A percentile compares a stretch with the other conserved stretches of the same genome.
phyloP scores from a whole-genome alignment of 2,329 filamentous ascomycete genomes.

The Thielaviopsis populi region DNA sequence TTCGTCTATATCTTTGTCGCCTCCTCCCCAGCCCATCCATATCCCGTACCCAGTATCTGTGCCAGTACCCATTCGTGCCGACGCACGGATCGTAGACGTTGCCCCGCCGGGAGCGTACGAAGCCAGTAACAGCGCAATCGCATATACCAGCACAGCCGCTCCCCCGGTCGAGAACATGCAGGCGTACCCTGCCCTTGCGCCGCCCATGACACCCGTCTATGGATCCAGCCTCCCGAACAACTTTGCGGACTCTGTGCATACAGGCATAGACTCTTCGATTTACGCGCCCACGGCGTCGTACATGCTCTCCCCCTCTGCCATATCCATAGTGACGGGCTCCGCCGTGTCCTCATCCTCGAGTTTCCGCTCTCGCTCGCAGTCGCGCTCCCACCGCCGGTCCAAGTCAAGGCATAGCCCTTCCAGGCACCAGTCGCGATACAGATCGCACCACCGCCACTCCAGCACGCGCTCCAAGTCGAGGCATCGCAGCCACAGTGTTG shows the following conservation, averaged over 20 bases:
- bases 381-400: not conserved
- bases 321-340: not conserved
- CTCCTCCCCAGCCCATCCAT: constrained; percentile 3
- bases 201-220: not conserved
- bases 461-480: not conserved
- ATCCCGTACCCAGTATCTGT: constrained; percentile 13
- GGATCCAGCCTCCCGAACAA: not conserved
- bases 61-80: constrained; percentile 10
- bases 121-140: constrained; percentile 21
- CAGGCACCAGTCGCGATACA: constrained; percentile 10
- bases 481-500: not conserved
- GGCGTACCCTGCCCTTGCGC: not conserved
- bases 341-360: not conserved
- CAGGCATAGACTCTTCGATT: not conserved
- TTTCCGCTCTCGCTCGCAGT: constrained; percentile 9
- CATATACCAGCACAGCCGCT: constrained; percentile 23
- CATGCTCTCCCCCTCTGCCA: not conserved
- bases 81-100: constrained; percentile 12
- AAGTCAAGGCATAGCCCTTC: constrained; percentile 7
- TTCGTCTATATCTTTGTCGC: not conserved
- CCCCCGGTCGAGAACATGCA: constrained; percentile 18
- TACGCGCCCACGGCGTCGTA: not conserved
- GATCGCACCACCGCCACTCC: constrained; percentile 4
- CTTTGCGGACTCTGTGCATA: not conserved
- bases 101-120: constrained; percentile 6